Base-by-base conservation (phyloP, 1,284 basidiomycete species). In the Polyporus tsugae region DNA sequence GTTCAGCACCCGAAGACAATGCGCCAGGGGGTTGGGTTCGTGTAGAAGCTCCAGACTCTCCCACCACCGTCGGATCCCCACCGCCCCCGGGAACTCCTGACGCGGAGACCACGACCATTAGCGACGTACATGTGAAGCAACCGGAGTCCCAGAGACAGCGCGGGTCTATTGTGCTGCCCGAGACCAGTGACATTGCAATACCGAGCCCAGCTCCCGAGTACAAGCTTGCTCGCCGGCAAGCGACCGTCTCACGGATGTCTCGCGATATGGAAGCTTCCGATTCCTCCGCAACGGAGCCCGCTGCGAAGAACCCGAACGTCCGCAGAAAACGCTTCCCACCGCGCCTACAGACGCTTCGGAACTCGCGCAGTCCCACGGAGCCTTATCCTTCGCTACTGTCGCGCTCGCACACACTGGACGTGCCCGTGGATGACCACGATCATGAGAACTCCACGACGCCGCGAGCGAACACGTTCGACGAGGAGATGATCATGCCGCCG, bases 391-490 rank as follows among this genome's bases (percentile, higher is more conserved):
- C 73, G 7, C 73, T 74, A 53, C 77, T 80, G 64, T 80, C 73
- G 3, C 83, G 81, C 62, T 82, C 80, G 15, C 77, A 89, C 36
- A 81, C 79, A 6, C 86, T 87, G 0, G 87, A 89, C 55, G 86
- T 84, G 82, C 82, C 84, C 44, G 84, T 85, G n/a, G 78, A 80
- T 41, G 89, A 91, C 35, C 59, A 76, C 57, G 88, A 88, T 13
- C 78, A 79, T 39, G 89, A 91, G 41, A 61, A 76, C 57, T 73
- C 81, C 15, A 80, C 81, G 59, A 92, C 91, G 9, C 91, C 91
- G 2, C 87, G 81, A 64, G 86, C 85, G 39, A 75, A 81, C 19
- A 82, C 75, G 13, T 91, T 91, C 73, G 82, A 84, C 44, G 73
- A 74, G 65, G 68, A 74, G 15, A 76, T 78, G 41, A 71, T 76